Conservation (phyloP, 2,329 filamentous ascomycete species). For the Teratosphaeria gauchensis region DNA sequence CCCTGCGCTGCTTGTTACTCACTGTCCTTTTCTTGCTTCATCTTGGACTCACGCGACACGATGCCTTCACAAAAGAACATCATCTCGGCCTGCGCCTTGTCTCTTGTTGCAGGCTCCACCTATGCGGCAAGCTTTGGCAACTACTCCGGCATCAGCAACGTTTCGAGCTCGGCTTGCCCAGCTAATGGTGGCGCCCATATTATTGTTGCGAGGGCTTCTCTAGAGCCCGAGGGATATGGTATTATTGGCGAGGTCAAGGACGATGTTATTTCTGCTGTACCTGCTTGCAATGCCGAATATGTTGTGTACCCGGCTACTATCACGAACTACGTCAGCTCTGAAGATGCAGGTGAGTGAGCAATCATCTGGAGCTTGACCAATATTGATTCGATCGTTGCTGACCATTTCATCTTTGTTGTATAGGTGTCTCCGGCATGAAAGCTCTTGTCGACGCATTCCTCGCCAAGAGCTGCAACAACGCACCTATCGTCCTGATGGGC, state of each 20-base stretch:
- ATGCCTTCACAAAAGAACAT: background rate
- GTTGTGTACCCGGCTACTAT: background rate
- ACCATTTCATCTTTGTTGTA: background rate
- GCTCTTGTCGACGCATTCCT: conserved; percentile 25
- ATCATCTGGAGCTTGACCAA: no score
- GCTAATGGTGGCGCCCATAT: background rate
- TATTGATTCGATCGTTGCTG: background rate
- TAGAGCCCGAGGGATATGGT: background rate
- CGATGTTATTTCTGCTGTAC: background rate
- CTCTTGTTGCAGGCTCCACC: background rate
- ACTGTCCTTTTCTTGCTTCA: background rate
- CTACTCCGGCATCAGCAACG: background rate
- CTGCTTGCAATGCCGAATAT: background rate
- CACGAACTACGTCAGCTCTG: background rate
- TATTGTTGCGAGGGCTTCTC: background rate
- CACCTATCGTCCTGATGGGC: conserved; percentile 51
- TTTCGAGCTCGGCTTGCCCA: background rate
- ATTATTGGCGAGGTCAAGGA: background rate
- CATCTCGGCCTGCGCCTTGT: background rate
- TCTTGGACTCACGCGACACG: background rate
- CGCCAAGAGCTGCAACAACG: conserved; percentile 47
- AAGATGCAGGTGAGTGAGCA: background rate
- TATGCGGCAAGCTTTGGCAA: background rate
- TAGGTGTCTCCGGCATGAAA: conserved; percentile 42
- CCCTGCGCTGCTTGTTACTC: background rate